A percentile compares a stretch with the other conserved stretches of the same genome.
phyloP scores from a whole-genome alignment of 2,329 filamentous ascomycete species.

The Nigrospora oryzae region DNA sequence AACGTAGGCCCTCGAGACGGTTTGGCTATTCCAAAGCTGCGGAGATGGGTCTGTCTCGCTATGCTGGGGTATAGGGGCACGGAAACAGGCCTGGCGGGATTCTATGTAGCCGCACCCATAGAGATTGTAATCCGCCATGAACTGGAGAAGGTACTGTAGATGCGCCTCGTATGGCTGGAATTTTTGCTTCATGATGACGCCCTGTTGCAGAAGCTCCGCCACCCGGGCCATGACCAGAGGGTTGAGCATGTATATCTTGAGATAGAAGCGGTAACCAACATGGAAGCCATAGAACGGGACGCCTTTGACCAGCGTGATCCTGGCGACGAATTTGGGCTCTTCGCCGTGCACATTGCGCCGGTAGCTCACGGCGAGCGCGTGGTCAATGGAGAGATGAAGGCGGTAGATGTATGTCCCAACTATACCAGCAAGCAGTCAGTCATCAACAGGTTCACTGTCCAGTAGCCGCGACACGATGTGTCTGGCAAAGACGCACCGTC shows the following conservation, averaged over 20 bases:
- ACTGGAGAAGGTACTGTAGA: slow-evolving; percentile 84
- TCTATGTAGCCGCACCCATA: slow-evolving; percentile 89
- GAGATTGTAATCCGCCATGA: slow-evolving; percentile 97
- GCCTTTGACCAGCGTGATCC: slow-evolving; percentile 87
- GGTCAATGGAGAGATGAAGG: slow-evolving; percentile 81
- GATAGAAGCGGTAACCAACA: slow-evolving; percentile 82
- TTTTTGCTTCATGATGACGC: slow-evolving; percentile 71
- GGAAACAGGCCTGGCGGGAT: slow-evolving; percentile 61
- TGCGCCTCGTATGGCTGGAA: slow-evolving; percentile 95
- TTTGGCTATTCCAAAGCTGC: slow-evolving; percentile 74
- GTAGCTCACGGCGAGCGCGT: slow-evolving; percentile 80
- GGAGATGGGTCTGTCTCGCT: slow-evolving; percentile 48
- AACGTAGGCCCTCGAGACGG: slow-evolving; percentile 51
- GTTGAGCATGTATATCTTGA: slow-evolving; percentile 93
- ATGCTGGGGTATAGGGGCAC: slow-evolving; percentile 64
- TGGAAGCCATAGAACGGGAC: slow-evolving; percentile 94
- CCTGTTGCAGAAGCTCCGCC: slow-evolving; percentile 79
- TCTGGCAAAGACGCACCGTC: slow-evolving; percentile 45
- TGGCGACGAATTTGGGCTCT: slow-evolving; percentile 67
- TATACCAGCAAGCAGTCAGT: slow-evolving; percentile 21
- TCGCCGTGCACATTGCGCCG: slow-evolving; percentile 65
- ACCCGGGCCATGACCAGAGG: slow-evolving; percentile 80
- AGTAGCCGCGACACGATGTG: neutral
- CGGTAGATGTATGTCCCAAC: slow-evolving; percentile 69
- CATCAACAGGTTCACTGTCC: neutral